These are phyloP conservation scores for Puccinellia tenuiflora DNA, from an alignment of 176 grass and related monocot species.

Conservation along the genomic window DNA sequence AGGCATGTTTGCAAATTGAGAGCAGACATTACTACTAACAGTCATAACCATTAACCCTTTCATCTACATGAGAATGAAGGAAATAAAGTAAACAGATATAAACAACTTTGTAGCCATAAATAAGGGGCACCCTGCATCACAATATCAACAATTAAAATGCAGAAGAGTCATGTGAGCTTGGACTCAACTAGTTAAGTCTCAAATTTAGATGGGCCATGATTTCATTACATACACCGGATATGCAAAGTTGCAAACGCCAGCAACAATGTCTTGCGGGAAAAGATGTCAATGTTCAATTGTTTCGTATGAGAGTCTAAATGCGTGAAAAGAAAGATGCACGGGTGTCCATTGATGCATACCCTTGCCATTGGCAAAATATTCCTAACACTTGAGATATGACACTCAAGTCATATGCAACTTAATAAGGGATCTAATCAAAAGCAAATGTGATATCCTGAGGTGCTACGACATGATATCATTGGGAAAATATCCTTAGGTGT, in stretches of 20 bases:
- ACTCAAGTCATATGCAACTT: neutral
- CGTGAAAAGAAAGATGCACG: neutral
- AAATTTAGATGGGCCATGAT: neutral
- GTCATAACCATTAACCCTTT: neutral
- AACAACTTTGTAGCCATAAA: neutral
- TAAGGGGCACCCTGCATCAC: neutral
- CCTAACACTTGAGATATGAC: neutral
- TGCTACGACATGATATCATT: neutral
- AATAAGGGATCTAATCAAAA: neutral
- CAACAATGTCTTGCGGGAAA: neutral
- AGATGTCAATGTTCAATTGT: neutral
- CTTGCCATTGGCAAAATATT: neutral
- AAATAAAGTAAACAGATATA: neutral
- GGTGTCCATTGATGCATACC: neutral
- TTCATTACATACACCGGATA: neutral
- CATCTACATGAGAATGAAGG: neutral
- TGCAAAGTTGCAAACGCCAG: neutral
- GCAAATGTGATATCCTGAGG: neutral
- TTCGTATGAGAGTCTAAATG: neutral
- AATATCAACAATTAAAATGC: neutral
- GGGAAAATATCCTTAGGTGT: neutral
- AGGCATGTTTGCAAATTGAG: neutral
- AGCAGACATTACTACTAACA: neutral
- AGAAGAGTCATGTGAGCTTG: neutral
- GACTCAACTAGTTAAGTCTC: neutral